Conservation (phyloP, 345 rosid genomes). For the Mercurialis annua region DNA sequence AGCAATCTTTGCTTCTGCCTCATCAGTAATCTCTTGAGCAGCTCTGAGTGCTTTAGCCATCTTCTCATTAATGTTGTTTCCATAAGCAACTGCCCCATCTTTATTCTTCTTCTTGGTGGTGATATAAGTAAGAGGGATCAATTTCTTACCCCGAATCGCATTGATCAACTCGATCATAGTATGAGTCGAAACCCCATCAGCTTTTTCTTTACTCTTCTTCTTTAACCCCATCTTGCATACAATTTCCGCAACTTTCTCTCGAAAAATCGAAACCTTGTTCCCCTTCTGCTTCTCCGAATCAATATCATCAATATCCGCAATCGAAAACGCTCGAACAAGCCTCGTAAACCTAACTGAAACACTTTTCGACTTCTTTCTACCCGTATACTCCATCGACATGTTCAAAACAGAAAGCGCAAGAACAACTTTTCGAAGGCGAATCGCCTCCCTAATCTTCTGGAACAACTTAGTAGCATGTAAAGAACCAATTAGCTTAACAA, state of each 20-base stretch:
- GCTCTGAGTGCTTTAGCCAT: too few relatives aligned
- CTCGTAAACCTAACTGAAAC: slow-evolving; percentile 12
- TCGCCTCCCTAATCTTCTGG: slow-evolving; percentile 54
- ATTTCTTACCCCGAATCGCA: slow-evolving; percentile 42
- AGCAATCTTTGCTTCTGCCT: slow-evolving; percentile 61
- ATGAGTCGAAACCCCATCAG: slow-evolving; percentile 54
- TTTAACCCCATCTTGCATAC: neutral
- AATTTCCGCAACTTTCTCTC: neutral
- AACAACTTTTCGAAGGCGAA: slow-evolving; percentile 50
- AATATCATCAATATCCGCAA: too few relatives aligned
- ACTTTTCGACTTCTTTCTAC: slow-evolving; percentile 26
- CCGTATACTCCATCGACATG: slow-evolving; percentile 21
- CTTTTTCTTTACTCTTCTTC: slow-evolving; percentile 50
- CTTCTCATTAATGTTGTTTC: too few relatives aligned
- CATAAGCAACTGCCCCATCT: slow-evolving; percentile 26
- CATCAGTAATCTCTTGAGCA: slow-evolving; percentile 23
- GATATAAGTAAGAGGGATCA: slow-evolving; percentile 29
- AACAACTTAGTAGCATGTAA: slow-evolving; percentile 49
- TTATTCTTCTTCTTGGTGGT: slow-evolving; percentile 3
- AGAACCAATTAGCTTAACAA: slow-evolving; percentile 44
- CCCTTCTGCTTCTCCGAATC: too few relatives aligned
- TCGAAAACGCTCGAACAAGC: too few relatives aligned
- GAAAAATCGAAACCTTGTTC: too few relatives aligned
- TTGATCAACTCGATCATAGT: slow-evolving; percentile 56
- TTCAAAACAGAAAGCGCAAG: slow-evolving; percentile 32